Conservation (phyloP, 345 rosid genomes). For the Eucalyptus polybractea region DNA sequence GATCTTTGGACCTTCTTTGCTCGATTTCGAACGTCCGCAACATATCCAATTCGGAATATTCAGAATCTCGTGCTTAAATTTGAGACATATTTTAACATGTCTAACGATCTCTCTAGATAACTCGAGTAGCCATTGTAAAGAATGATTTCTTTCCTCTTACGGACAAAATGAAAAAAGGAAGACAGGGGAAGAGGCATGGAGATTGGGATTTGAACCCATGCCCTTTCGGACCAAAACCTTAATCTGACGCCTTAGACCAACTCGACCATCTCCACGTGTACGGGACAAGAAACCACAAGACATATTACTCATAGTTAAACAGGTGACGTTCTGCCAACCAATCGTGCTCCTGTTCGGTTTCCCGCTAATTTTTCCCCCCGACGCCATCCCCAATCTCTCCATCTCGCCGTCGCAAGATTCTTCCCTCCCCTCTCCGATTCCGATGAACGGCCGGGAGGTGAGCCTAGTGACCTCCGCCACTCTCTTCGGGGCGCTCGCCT, state of each 20-base stretch:
- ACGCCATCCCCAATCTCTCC: neutral
- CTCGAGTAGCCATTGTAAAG: neutral
- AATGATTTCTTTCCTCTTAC: neutral
- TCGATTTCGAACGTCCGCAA: no score
- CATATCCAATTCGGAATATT: no score
- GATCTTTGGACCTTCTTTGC: no score
- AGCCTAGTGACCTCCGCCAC: conserved; percentile 50
- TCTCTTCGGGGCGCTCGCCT: conserved; percentile 49
- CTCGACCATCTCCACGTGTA: conserved; percentile 76
- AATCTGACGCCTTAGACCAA: conserved; percentile 99
- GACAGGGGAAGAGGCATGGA: conserved; percentile 14
- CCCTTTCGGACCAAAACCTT: conserved; percentile 99
- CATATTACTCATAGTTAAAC: no score
- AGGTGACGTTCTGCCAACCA: no score
- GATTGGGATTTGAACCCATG: conserved; percentile 97
- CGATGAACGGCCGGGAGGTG: conserved; percentile 56
- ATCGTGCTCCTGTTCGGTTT: neutral
- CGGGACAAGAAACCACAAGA: fast-evolving
- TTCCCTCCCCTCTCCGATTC: neutral
- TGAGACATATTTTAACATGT: neutral
- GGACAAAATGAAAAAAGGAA: neutral
- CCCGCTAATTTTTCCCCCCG: neutral
- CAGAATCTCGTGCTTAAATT: fast-evolving
- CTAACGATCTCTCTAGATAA: neutral
- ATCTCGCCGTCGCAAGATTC: neutral